These are phyloP conservation scores for thale cress (Arabidopsis thaliana) DNA, from an alignment of 345 rosid species.

Conservation along the genomic window TAIR10.1 NC_003075.7:18576501-18577000, in stretches of 20 bases:
- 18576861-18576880: conserved; percentile 55
- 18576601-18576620: conserved; percentile 26
- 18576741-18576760: background rate
- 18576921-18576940: conserved; percentile 51
- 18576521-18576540: conserved; percentile 35
- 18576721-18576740: conserved; percentile 38
- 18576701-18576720: conserved; percentile 42
- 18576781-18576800: background rate
- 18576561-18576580: conserved; percentile 34
- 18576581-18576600: conserved; percentile 33
- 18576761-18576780: background rate
- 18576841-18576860: conserved; percentile 66
- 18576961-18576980: conserved; percentile 61
- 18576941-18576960: conserved; percentile 58
- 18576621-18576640: conserved; percentile 20
- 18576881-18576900: conserved; percentile 56
- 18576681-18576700: conserved; percentile 35
- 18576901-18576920: conserved; percentile 62
- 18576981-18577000: conserved; percentile 64
- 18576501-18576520: background rate
- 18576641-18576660: background rate
- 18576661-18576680: conserved; percentile 34
- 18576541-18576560: background rate
- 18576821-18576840: conserved; percentile 55
- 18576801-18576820: conserved; percentile 51